phyloP scores from a whole-genome alignment of 2,329 filamentous ascomycete genomes.

The Fusarium napiforme region DNA sequence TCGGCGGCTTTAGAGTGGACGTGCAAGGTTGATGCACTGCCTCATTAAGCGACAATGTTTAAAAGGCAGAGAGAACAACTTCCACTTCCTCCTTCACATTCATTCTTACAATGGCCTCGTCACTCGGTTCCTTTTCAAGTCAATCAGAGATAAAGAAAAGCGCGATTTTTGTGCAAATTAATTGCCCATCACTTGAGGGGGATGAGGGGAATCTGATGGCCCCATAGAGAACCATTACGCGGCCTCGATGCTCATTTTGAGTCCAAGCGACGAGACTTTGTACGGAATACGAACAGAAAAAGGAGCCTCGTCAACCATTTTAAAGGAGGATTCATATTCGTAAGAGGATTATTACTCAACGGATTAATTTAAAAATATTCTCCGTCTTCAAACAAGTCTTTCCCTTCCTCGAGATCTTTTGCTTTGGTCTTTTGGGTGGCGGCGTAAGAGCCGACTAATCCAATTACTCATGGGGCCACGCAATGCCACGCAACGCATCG shows the following conservation, averaged over 20 bases:
- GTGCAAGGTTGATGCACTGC: constrained; percentile 23
- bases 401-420: neutral
- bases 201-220: constrained; percentile 5
- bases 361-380: neutral
- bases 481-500: constrained; percentile 44
- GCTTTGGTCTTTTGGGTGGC: constrained; percentile 27
- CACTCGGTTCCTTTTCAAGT: neutral
- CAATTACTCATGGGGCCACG: constrained; percentile 47
- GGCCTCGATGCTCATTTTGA: constrained; percentile 21
- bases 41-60: constrained; percentile 9
- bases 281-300: constrained; percentile 1
- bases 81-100: neutral
- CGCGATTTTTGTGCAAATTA: constrained; percentile 10
- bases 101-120: neutral
- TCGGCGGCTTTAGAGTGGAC: neutral
- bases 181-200: constrained; percentile 11
- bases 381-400: neutral
- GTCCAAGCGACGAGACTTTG: constrained; percentile 19
- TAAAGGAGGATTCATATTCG: too few relatives aligned
- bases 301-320: neutral
- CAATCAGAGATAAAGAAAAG: neutral
- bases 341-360: neutral
- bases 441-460: constrained; percentile 41
- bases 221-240: constrained; percentile 32
- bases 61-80: constrained; percentile 3